A percentile compares a stretch with the other conserved stretches of the same genome.
These are phyloP conservation scores for Rhododendron simsii DNA, from an alignment of 148 eudicot species.

Conservation along the genomic window DNA sequence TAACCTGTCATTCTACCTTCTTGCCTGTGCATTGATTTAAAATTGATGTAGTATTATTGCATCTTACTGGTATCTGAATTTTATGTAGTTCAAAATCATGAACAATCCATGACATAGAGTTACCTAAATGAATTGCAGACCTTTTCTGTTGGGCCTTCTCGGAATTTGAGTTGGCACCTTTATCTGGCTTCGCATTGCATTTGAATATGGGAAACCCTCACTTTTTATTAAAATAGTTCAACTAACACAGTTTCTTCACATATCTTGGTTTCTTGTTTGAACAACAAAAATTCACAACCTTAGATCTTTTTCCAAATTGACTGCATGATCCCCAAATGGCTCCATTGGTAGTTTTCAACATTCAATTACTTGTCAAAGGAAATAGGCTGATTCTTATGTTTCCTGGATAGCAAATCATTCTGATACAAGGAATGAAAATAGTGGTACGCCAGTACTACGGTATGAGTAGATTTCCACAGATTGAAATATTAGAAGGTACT, in stretches of 20 bases:
- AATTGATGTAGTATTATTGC: background rate
- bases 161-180: background rate
- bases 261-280: background rate
- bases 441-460: background rate
- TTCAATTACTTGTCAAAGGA: background rate
- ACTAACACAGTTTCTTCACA: background rate
- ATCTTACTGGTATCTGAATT: background rate
- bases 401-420: background rate
- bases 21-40: background rate
- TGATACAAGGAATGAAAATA: background rate
- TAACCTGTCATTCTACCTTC: conserved; percentile 30
- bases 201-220: background rate
- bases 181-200: background rate
- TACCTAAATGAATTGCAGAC: background rate
- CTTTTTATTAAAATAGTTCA: background rate
- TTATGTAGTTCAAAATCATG: background rate
- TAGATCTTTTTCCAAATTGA: background rate
- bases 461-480: background rate
- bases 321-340: background rate
- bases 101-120: background rate
- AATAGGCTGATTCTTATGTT: background rate
- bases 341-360: background rate
- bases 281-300: background rate
- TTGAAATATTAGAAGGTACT: background rate
- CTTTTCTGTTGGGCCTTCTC: background rate